phyloP scores from a whole-genome alignment of 179 eudicot species.

The Spergularia azorica region DNA sequence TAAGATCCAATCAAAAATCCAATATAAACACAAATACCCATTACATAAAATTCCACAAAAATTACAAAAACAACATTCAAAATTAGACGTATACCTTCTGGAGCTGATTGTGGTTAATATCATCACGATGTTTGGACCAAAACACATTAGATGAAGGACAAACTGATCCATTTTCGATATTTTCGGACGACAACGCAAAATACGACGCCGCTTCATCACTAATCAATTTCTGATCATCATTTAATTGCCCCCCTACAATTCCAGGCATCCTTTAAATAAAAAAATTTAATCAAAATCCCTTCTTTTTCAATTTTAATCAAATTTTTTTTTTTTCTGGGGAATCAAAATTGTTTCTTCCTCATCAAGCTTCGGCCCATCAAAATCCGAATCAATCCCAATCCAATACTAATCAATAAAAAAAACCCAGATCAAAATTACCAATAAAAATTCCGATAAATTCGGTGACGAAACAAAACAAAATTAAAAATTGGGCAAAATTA shows the following conservation, averaged over 20 bases:
- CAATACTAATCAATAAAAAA: neutral
- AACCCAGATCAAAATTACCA: slow-evolving; percentile 20
- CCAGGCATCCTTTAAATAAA: slow-evolving; percentile 55
- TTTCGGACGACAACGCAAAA: slow-evolving; percentile 30
- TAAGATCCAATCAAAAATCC: slow-evolving; percentile 36
- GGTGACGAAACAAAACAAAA: neutral
- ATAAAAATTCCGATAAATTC: neutral
- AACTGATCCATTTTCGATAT: slow-evolving; percentile 53
- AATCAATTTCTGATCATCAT: slow-evolving; percentile 37
- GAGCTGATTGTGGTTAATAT: slow-evolving; percentile 76
- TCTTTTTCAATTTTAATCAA: neutral
- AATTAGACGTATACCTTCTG: slow-evolving; percentile 64
- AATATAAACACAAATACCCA: neutral
- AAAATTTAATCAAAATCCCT: neutral
- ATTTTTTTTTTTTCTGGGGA: neutral
- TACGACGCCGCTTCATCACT: slow-evolving; percentile 42
- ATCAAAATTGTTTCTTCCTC: slow-evolving; percentile 16
- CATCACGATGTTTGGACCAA: slow-evolving; percentile 87
- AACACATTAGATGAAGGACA: slow-evolving; percentile 60
- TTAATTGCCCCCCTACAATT: slow-evolving; percentile 53
- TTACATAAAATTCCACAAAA: slow-evolving; percentile 22
- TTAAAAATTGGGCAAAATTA: neutral
- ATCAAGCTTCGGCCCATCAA: slow-evolving; percentile 10
- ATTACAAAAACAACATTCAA: slow-evolving; percentile 1
- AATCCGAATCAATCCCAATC: slow-evolving; percentile 29